These are phyloP conservation scores for Candida glucosophila DNA, from an alignment of 1,139 yeast species.

Conservation along the genomic window DNA sequence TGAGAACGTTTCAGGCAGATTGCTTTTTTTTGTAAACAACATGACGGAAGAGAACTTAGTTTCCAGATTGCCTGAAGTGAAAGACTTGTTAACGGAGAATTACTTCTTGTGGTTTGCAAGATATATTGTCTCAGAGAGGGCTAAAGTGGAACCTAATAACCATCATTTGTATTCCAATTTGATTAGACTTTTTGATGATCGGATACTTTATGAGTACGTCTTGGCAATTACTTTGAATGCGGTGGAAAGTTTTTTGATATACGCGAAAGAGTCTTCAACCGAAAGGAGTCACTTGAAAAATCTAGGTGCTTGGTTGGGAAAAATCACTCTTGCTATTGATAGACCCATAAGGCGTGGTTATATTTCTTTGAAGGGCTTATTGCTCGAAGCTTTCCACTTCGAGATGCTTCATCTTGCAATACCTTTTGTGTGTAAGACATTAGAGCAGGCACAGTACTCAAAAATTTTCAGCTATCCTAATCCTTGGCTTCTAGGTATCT, in stretches of 20 bases:
- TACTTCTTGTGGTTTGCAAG: conserved; percentile 76
- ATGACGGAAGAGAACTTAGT: conserved; percentile 66
- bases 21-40: conserved; percentile 78
- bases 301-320: conserved; percentile 88
- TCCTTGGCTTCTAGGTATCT: conserved; percentile 84
- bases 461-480: conserved; percentile 76
- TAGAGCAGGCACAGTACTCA: conserved; percentile 68
- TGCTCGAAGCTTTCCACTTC: conserved; percentile 72
- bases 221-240: conserved; percentile 61
- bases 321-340: conserved; percentile 68
- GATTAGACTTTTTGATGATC: conserved; percentile 47
- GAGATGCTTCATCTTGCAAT: conserved; percentile 62
- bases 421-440: conserved; percentile 83
- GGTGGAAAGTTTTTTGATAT: conserved; percentile 27
- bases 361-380: conserved; percentile 65
- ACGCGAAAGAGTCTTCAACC: conserved; percentile 46
- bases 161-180: conserved; percentile 68
- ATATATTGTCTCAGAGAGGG: conserved; percentile 80
- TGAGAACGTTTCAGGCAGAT: conserved; percentile 62
- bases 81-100: conserved; percentile 45
- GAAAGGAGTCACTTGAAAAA: conserved; percentile 76
- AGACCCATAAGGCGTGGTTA: conserved; percentile 70
- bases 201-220: conserved; percentile 52
- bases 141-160: conserved; percentile 88
- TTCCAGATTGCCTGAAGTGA: conserved; percentile 56